Conservation (phyloP, 176 grass and related monocot genomes). For the Poa pratensis region DNA sequence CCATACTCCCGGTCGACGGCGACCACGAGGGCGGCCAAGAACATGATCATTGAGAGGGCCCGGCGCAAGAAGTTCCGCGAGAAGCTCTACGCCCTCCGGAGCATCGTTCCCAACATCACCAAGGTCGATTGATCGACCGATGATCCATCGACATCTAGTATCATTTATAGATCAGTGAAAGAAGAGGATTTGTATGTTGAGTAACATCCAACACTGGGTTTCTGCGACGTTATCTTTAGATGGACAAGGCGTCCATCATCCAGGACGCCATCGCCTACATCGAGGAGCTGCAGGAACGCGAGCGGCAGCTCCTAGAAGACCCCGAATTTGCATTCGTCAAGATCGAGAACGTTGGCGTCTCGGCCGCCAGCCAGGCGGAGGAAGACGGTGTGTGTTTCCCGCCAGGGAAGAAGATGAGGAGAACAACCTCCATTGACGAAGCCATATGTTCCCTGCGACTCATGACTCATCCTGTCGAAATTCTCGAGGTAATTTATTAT, state of each 20-base stretch:
- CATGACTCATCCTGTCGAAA: constrained; percentile 25
- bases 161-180: too few species aligned
- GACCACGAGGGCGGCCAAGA: constrained; percentile 9
- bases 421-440: not conserved
- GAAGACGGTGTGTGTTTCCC: not conserved
- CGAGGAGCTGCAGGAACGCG: constrained; percentile 67
- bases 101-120: constrained; percentile 65
- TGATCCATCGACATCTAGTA: too few species aligned
- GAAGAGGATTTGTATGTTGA: not conserved
- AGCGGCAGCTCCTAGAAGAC: constrained; percentile 45
- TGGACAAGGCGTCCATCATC: constrained; percentile 75
- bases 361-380: not conserved
- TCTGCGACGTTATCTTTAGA: constrained; percentile 28
- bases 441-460: not conserved
- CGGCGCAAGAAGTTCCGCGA: constrained; percentile 56
- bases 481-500: constrained; percentile 49
- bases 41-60: constrained; percentile 45
- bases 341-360: not conserved
- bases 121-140: constrained; percentile 34
- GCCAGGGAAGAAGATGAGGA: constrained; percentile 22
- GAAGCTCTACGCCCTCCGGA: constrained; percentile 52
- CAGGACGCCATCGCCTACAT: constrained; percentile 74
- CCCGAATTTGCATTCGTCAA: constrained; percentile 7
- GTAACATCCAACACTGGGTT: too few species aligned
- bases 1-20: constrained; percentile 23